A percentile compares a stretch with the other conserved stretches of the same genome.
phyloP scores from a whole-genome alignment of 108 stramenopile species.

The Nannochloropsis gaditana region DNA sequence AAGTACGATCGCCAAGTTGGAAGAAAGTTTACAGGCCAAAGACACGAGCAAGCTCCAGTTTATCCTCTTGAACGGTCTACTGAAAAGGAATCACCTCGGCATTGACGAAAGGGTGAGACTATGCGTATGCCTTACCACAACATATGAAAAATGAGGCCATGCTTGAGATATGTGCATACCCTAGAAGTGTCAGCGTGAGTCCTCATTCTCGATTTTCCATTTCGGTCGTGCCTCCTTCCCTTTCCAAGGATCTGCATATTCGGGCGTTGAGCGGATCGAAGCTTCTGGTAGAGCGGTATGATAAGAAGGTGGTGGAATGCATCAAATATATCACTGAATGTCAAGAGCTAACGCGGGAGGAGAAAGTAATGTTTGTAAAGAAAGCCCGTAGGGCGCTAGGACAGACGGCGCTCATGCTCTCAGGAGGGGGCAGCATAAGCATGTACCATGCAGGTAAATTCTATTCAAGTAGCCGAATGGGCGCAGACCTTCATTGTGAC shows the following conservation, averaged over 20 bases:
- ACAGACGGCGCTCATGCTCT: conserved; percentile 76
- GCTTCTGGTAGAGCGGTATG: background rate
- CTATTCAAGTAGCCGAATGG: background rate
- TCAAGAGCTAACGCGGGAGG: background rate
- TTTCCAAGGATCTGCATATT: background rate
- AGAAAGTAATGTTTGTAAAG: conserved; percentile 50
- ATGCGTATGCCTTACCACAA: too few relatives aligned
- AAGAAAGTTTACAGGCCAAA: background rate
- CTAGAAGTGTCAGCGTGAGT: too few relatives aligned
- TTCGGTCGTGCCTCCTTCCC: background rate
- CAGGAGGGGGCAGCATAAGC: conserved; percentile 76
- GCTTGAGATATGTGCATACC: too few relatives aligned
- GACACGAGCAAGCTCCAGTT: background rate
- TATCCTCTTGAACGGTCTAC: conserved; percentile 63
- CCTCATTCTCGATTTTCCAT: too few relatives aligned
- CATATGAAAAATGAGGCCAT: too few relatives aligned
- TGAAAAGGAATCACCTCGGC: conserved; percentile 81
- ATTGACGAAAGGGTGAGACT: conserved; percentile 59
- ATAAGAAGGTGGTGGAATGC: conserved; percentile 24
- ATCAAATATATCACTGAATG: conserved; percentile 11
- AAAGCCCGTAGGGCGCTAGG: conserved; percentile 82
- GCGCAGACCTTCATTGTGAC: too few relatives aligned
- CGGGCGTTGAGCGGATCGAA: conserved; percentile 5
- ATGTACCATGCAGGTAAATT: conserved; percentile 76
- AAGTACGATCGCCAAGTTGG: background rate